Percentiles rank a stretch among this genome's conserved stretches.
Conservation (phyloP, 2,329 filamentous ascomycete genomes). For the Ophiostoma quercus region DNA sequence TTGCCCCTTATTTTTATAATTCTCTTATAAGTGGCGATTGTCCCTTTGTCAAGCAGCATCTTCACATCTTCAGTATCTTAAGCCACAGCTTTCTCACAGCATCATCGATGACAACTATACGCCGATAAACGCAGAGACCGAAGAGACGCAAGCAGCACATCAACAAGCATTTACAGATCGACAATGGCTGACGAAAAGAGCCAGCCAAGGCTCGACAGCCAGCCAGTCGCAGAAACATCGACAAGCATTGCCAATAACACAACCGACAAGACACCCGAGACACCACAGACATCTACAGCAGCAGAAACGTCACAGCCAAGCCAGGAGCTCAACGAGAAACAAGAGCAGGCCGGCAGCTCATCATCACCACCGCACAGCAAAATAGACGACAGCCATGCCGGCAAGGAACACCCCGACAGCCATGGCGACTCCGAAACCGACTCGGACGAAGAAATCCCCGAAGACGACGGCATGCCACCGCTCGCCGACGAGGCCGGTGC, state of each 20-base stretch:
- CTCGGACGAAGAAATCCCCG: slow-evolving; percentile 8
- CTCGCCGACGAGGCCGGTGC: slow-evolving; percentile 26
- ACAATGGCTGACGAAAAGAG: not conserved
- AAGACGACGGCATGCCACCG: slow-evolving; percentile 22
- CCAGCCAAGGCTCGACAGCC: not conserved
- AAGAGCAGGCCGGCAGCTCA: not conserved
- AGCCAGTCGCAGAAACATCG: not conserved
- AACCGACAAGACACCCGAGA: not conserved
- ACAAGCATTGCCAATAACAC: not conserved
- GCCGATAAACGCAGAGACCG: not conserved
- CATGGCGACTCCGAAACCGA: slow-evolving; percentile 8
- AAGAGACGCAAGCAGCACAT: not conserved
- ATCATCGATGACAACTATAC: too few relatives aligned
- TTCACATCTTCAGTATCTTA: not conserved
- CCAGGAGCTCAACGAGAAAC: not conserved
- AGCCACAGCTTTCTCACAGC: too few relatives aligned
- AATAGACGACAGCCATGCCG: not conserved
- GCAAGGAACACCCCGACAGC: not conserved
- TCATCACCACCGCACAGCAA: not conserved
- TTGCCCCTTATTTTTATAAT: not conserved
- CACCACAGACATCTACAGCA: not conserved
- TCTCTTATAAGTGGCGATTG: not conserved
- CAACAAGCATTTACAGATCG: not conserved
- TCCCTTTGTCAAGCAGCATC: not conserved
- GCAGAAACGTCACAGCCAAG: not conserved